Evolutionary conservation across 2,329 filamentous ascomycete species (phyloP), one percentile per base, ranked within the genome.

Genomic region (Ambrosiella cleistominuta): DNA sequence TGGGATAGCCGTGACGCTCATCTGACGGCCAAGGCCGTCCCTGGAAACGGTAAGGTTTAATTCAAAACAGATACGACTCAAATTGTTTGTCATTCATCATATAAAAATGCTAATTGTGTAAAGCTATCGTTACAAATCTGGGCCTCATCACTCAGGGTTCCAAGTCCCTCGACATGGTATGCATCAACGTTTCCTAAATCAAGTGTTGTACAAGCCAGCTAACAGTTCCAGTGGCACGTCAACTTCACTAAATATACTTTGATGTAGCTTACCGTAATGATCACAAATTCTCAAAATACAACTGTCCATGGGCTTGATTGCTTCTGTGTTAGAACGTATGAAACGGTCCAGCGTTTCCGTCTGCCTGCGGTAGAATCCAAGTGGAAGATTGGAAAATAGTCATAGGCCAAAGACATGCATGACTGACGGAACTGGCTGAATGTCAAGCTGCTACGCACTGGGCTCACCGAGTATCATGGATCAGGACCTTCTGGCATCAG

Each of bases 1-100:
- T 72, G 70, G 70, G 69, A 72, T 15, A 69, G 66, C 60, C 69
- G 66, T 61, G 68, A 69, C 44, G 70, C 67, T 17, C 70, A 72
- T 62, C 45, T 69, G 38, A 64, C 58, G 8, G 64, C 63, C 54
- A 64, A 64, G 57, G 62, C 63, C n/a, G 59, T 61, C 49, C 56
- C 63, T 9, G 64, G 64, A 54, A 61, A 61, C 35, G 61, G 64
- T 64, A 51, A 61, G 63, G 47, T 13, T n/a, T 27, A 15, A 9
- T 36, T 51, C 37, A 39, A 39, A 50, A 15, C 54, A 12, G 11
- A 12, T 44, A 15, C 36, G 35, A 57, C 42, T 39, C 38, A 53
- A 36, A 11, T 7, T 13, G 15, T 19, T 19, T 1, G 47, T 19
- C 17, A 27, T 36, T 38, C 36, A 57, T 9, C 35, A 54, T 11